Base-by-base conservation (phyloP, 2,329 filamentous ascomycete genomes). In the Neofusicoccum kwambonambiense region DNA sequence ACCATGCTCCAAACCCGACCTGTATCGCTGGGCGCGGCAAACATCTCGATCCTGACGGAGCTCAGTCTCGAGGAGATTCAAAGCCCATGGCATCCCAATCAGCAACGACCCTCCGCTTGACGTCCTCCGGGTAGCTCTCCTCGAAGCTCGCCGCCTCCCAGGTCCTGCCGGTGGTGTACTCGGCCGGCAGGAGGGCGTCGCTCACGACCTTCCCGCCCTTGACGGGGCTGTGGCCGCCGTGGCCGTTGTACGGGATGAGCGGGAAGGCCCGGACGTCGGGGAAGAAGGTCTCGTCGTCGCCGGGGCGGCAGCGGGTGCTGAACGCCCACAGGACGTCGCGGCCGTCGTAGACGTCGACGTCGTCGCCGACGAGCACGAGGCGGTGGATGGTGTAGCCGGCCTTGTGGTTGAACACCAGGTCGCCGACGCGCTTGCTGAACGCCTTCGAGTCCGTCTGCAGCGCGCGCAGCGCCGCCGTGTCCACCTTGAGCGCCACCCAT, bases 291-390 rank as follows among this genome's bases (percentile, higher is more conserved):
- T 84, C 82, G 49, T 83, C 81, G 3, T 65, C 63, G 5, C 45
- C 34, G 0, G 81, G 81, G 0, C 81, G 75, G 65, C 82, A 85
- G 0, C 82, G 75, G 0, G 82, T 84, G 13, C 71, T 74, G 64
- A 81, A 83, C 0, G 82, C 82, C 79, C 79, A 85, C 61, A 82
- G 79, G 6, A 84, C 78, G 37, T 84, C 80, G 51, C 79, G 79
- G 58, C 73, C 73, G 54, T 81, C 67, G 66, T 81, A 82, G 0
- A 81, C 73, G 56, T 84, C 81, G 61, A 85, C 80, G 60, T 85
- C 83, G 1, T 83, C 80, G 0, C 82, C 82, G 0, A 82, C 77
- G 0, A 85, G 68, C 0, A 83, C 66, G 6, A 84, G 64, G 0
- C 80, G 76, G 63, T 84, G 79, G 52, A 83, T 80, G 0, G 74